Percentiles rank a stretch among this genome's conserved stretches.
Conservation (phyloP, 2,329 filamentous ascomycete genomes). For the Achaetomium macrosporum region DNA sequence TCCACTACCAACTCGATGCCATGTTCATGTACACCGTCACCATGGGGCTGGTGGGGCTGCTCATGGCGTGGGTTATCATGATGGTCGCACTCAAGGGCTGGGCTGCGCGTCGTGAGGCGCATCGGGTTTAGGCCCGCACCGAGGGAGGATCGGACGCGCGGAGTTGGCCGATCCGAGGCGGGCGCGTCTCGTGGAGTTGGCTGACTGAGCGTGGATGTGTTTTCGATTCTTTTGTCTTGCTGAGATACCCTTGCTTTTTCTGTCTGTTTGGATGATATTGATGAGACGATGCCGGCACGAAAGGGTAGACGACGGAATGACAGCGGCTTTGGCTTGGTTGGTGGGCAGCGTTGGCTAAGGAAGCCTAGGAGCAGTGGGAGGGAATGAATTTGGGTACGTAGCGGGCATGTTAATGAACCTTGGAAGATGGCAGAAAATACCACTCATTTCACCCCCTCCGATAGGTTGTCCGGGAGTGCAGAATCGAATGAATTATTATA, state of each 20-base stretch:
- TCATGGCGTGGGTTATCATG: slow-evolving; percentile 80
- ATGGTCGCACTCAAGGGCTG: slow-evolving; percentile 82
- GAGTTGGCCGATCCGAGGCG: not conserved
- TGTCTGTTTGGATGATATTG: not conserved
- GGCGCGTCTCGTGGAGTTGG: not conserved
- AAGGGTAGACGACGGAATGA: not conserved
- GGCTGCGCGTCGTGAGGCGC: slow-evolving; percentile 52
- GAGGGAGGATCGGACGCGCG: no score
- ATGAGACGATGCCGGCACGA: slow-evolving; percentile 6
- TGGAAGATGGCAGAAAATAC: no score
- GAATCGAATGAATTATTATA: no score
- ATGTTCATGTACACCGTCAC: slow-evolving; percentile 92
- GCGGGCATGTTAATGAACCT: no score
- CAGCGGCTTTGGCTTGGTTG: not conserved
- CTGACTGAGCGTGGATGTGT: not conserved
- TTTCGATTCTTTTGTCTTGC: slow-evolving; percentile 17
- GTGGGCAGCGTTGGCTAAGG: not conserved
- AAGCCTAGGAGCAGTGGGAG: not conserved
- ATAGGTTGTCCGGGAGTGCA: no score
- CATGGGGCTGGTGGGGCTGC: slow-evolving; percentile 72
- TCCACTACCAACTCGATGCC: slow-evolving; percentile 69
- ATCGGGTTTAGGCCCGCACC: not conserved
- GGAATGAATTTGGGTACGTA: no score
- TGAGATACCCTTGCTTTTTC: slow-evolving; percentile 20
- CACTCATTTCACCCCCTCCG: no score